Conservation (phyloP, 2,329 filamentous ascomycete genomes). For the Lasiodiplodia gonubiensis region DNA sequence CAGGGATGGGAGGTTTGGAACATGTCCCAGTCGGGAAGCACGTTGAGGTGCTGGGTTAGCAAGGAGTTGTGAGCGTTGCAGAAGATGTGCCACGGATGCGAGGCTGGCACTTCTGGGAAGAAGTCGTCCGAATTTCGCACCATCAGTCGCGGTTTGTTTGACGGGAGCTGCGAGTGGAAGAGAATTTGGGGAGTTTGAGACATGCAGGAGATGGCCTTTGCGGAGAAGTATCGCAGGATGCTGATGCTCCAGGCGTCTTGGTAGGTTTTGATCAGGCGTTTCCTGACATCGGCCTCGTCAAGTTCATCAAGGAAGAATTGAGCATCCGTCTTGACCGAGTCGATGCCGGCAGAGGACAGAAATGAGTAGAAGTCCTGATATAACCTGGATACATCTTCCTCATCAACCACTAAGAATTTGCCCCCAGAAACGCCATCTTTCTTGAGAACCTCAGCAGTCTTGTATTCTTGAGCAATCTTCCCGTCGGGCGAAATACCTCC, state of each 20-base stretch:
- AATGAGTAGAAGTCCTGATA: conserved; percentile 94
- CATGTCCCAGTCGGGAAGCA: conserved; percentile 84
- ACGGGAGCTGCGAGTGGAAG: conserved; percentile 81
- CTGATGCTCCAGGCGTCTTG: conserved; percentile 86
- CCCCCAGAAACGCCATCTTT: conserved; percentile 64
- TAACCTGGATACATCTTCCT: conserved; percentile 74
- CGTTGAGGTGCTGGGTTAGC: conserved; percentile 82
- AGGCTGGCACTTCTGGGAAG: conserved; percentile 79
- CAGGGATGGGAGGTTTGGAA: conserved; percentile 73
- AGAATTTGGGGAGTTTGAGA: conserved; percentile 85
- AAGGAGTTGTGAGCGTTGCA: conserved; percentile 89
- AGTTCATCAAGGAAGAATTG: conserved; percentile 88
- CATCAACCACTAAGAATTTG: conserved; percentile 73
- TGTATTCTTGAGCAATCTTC: conserved; percentile 76
- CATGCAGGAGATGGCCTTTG: conserved; percentile 90
- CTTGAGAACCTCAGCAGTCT: conserved; percentile 67
- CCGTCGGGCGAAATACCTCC: conserved; percentile 80
- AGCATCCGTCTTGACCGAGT: conserved; percentile 90
- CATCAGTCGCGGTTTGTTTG: conserved; percentile 73
- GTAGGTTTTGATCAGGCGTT: conserved; percentile 73
- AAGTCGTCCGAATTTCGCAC: conserved; percentile 91
- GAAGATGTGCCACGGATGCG: conserved; percentile 95
- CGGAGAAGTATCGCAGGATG: conserved; percentile 76
- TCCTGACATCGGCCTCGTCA: conserved; percentile 70
- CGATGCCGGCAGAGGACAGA: conserved; percentile 73